Evolutionary conservation across 148 eudicot species (phyloP), one percentile per base, ranked within the genome.

Genomic region (Nyssa sinensis): DNA sequence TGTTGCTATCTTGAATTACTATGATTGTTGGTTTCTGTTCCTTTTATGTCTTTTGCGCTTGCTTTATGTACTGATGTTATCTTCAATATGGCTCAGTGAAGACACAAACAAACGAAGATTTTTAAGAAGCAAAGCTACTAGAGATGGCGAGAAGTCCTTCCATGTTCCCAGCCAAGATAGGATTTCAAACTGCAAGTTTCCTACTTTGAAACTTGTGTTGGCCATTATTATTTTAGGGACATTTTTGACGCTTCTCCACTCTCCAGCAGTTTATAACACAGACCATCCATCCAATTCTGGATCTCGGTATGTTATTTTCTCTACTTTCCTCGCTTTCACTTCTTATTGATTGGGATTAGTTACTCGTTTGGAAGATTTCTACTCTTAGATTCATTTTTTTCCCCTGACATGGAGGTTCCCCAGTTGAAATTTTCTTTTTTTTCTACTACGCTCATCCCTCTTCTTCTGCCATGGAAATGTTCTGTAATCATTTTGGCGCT

Each of bases 31-130:
- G 29, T 77, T 59, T 44, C 21, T 51, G 67, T n/a, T 81, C 25
- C n/a, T 55, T 78, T 39, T 13, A 62, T 19, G 58, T 49, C 25
- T 29, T 37, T n/a, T 34, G 47, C 37, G 31, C 35, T 29, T 60
- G 17, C 59, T 55, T 66, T 32, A 51, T 69, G 19, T 64, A 72
- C 72, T 68, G 34, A 70, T 35, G 3, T 57, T 37, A 24, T 19
- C 3, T 67, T 80, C 57, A 70, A 64, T 78, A 66, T 76, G 69
- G 21, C 74, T 76, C 88, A 91, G 97, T 72, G 97, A 91, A 70
- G 97, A 94, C 33, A 70, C 89, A 51, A 88, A 65, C 82, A 94
- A 88, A 85, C 80, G 95, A 81, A 94, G 87, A 83, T 84, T 79
- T 69, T 82, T 82, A 28, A 87, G 88, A 80, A 83, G 77, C 66